Base-by-base conservation (phyloP, 2,329 filamentous ascomycete species). In the Paramyrothecium sp. region DNA sequence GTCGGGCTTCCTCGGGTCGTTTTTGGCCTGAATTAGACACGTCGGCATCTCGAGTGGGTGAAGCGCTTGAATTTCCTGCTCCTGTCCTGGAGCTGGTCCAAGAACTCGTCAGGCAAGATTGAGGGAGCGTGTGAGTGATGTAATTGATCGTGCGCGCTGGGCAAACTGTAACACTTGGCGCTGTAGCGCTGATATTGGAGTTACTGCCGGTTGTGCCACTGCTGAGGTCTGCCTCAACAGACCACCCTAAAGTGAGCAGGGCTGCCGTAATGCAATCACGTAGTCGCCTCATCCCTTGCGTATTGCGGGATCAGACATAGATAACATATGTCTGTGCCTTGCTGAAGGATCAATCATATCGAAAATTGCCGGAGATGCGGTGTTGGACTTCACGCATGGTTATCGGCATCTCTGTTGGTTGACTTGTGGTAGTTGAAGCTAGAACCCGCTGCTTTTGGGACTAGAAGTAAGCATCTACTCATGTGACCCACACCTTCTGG, bases 111-210 rank as follows among this genome's bases (percentile, higher is more conserved):
- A 91, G 78, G 69, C 90, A 94, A 75, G 90, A 89, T 69, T 91
- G 89, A 12, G 89, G 89, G 44, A 93, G 76, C 2, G 84, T 86
- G 64, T 93, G 89, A 12, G 89, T 93, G 60, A 94, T 91, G 73
- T 93, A 92, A 73, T 94, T 93, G 69, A 91, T 86, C 1, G 88
- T 91, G 63, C 84, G 83, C 55, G 75, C 80, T 7, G 51, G 47
- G 22, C 47, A 49, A 8, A 44, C 13, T 44, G 38, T 44, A 17
- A 23, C 16, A 49, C 7, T 49, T 21, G 47, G 47, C 20, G 20
- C 3, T 20, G 20, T 49, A n/a, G 47, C 4, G 20, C 17, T 20
- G 19, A 49, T 30, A 30, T 30, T 22, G 7, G 16, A 7, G 5
- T 7, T 21, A 49, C 5, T 5, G 7, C 7, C 20, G 17, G 16